Base-by-base conservation (phyloP, 2,329 filamentous ascomycete species). In the Teratosphaeria destructans region DNA sequence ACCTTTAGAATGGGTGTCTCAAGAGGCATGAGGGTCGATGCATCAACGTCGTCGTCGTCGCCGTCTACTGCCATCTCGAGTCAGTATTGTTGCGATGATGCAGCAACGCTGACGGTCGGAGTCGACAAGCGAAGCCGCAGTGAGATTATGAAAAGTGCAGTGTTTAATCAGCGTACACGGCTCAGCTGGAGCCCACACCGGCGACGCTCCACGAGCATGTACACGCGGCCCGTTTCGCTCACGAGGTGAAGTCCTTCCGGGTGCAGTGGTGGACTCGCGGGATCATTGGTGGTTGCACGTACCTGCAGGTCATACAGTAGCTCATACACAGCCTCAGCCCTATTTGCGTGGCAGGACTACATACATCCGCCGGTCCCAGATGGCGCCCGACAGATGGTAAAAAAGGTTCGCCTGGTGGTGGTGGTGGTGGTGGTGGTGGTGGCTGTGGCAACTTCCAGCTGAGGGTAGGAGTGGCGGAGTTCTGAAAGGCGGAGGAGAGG, bases 1-100 rank as follows among this genome's bases (percentile, higher is more conserved):
- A 93, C 89, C 67, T 85, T 82, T 67, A 90, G 76, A 57, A 86
- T 74, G 23, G 85, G 85, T 37, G 84, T 78, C 55, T 80, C 77
- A 56, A 79, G 70, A 61, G 76, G 75, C 77, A 79, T 79, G 59
- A 70, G 66, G 55, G 59, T 60, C 54, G 59, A 62, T 27, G 61
- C 65, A 62, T 68, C 67, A 43, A 63, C 49, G 54, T 68, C 65
- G 56, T 68, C 69, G 61, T 68, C 67, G 37, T 63, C 49, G 54
- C 68, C 65, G 56, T 68, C 69, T 66, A 62, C 57, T 19, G 62
- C 57, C 65, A 67, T 65, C 14, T 57, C 64, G 57, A 60, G 60
- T 52, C 29, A 34, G 35, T 58, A 43, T 43, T 16, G 12, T 43
- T 16, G 12, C 37, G 5, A 16, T 43, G 37, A 43, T n/a, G 11